phyloP scores from a whole-genome alignment of 768 basidiomycete species.

The Aureoboletus auriporus region DNA sequence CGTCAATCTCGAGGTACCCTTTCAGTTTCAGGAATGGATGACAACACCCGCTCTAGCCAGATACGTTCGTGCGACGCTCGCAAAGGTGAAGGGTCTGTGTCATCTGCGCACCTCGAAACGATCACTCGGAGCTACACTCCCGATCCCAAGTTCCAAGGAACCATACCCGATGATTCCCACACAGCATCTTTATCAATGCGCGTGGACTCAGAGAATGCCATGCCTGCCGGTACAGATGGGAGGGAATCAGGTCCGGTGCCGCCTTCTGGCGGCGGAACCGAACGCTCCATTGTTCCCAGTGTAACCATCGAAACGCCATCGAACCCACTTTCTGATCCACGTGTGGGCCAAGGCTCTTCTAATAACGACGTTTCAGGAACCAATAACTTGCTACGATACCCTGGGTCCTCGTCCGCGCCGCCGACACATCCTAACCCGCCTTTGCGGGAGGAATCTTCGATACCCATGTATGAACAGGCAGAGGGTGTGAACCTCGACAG shows the following conservation, averaged over 20 bases:
- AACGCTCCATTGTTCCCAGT: background rate
- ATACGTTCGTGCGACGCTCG: background rate
- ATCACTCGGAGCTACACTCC: background rate
- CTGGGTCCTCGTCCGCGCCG: background rate
- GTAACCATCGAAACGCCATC: background rate
- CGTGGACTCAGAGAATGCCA: background rate
- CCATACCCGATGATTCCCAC: background rate
- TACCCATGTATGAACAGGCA: background rate
- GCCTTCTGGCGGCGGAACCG: background rate
- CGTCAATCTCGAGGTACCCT: constrained; percentile 26
- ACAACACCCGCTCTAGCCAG: background rate
- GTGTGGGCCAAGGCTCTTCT: background rate
- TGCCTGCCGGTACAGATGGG: background rate
- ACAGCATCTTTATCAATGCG: background rate
- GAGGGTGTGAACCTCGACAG: background rate
- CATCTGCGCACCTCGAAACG: background rate
- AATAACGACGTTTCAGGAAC: background rate
- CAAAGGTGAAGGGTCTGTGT: background rate
- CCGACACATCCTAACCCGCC: background rate
- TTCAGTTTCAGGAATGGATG: constrained; percentile 9
- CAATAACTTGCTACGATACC: background rate
- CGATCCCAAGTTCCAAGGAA: background rate
- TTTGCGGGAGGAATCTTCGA: background rate
- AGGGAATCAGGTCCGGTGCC: background rate
- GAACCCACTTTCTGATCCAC: background rate